Base-by-base conservation (phyloP, 306 rosid genomes). In the Lotus japonicus region DNA sequence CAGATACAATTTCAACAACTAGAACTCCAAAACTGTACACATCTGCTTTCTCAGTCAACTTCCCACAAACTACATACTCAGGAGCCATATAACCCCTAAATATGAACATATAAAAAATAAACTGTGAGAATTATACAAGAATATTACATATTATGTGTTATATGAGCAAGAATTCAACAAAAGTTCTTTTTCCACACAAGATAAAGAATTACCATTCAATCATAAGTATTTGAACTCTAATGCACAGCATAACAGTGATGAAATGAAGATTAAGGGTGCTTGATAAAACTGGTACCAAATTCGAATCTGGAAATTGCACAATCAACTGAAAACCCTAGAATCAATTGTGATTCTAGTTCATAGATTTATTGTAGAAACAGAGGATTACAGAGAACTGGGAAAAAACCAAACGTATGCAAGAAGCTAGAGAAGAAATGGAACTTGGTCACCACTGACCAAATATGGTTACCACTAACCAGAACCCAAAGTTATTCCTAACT, bases 61-160 rank as follows among this genome's bases (percentile, higher is more conserved):
- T 87, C 11, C 97, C 97, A 0, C 59, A 88, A 65, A 84, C 70
- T 7, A 77, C 75, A 51, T 89, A 90, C 45, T 90, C 96, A 0
- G 96, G 96, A 76, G 96, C 96, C 88, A 87, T 87, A 28, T 90
- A 90, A 67, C 97, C 97, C 39, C 95, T 87, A 42, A 18, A 55
- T 1, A 49, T 50, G 55, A 12, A 58, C 54, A 36, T 15, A 5
- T 0, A 31, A 64, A 1, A 9, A 12, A 28, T 9, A 7, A 28
- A 28, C 5, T 52, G 58, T 28, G 7, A 31, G 26, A 17, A 57
- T 61, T 6, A 11, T 57, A 35, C 64, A 69, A 3, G 46, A 35
- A 36, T 11, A 52, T 3, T n/a, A 13, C 33, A 51, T 41, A 36
- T 48, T 46, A 21, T 7, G 0, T 36, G 53, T 46, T 3, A 19